Evolutionary conservation across 345 rosid species (phyloP), one percentile per base, ranked within the genome.

Genomic region (Noccaea caerulescens): DNA sequence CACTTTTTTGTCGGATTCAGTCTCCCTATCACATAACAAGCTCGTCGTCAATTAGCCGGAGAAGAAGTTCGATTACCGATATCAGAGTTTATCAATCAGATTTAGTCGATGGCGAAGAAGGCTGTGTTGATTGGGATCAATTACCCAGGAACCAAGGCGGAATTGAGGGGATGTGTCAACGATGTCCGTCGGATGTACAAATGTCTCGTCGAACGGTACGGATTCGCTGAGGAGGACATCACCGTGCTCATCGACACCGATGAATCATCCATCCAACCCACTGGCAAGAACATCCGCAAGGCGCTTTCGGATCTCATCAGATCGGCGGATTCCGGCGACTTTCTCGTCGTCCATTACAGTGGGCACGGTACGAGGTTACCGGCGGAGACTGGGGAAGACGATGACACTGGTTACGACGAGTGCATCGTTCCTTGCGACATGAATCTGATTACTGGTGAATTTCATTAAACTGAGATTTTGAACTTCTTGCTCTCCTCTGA

Each of bases 311-410:
- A 82, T 56, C 95, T 94, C 10, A 66, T 88, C 33, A 51, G 67
- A 14, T 85, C 95, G 1, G 96, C 91, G 0, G 63, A 80, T 59
- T 66, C 86, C 0, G 89, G 86, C 1, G 97, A 94, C 36, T 46
- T 80, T 27, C 84, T 91, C 30, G 91, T 89, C 66, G 89, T 91
- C 8, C 99, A 94, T 69, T 94, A 89, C 84, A 94, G 97, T 66
- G 99, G 99, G 8, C 99, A 94, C 39, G 99, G 97, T 47, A 94
- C 99, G 16, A 86, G 99, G 81, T 83, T 94, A 10, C 99, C 99
- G 0, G 93, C 97, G n/a, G 96, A 91, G 87, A 86, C 96, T 6
- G 99, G 99, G 6, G 94, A 91, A 69, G 91, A 88, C 14, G 99
- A 89, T 72, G 99, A 94, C 54, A 89, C 97, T 62, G 99, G 97